Evolutionary conservation across 1,284 basidiomycete species (phyloP).

Genomic region (Cryptococcus hybrid): DNA sequence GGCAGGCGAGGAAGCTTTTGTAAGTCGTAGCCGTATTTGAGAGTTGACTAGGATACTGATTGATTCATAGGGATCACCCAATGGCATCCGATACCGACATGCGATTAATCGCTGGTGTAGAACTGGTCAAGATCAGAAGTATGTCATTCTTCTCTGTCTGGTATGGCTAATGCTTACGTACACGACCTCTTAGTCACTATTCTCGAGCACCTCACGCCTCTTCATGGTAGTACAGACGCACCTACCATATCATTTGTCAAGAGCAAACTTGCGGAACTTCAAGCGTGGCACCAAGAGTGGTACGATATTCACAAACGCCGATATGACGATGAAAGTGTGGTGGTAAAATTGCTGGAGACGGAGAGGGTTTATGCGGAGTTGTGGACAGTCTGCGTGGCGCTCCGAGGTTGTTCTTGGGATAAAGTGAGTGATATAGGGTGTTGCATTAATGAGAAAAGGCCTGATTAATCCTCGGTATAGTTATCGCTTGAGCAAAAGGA

Average conservation of each 20-base stretch:
- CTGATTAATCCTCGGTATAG: slow-evolving; percentile 11
- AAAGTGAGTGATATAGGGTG: slow-evolving; percentile 61
- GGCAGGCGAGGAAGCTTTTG: slow-evolving; percentile 75
- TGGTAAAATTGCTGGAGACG: slow-evolving; percentile 79
- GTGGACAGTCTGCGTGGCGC: slow-evolving; percentile 88
- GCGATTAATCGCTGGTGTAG: slow-evolving; percentile 78
- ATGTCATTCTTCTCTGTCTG: neutral
- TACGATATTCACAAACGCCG: slow-evolving; percentile 70
- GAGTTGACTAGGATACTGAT: neutral
- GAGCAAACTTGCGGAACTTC: slow-evolving; percentile 69
- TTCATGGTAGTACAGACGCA: slow-evolving; percentile 82
- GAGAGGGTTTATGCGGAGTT: slow-evolving; percentile 89
- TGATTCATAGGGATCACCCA: slow-evolving; percentile 58
- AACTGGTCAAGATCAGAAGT: slow-evolving; percentile 72
- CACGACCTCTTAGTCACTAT: slow-evolving; percentile 50
- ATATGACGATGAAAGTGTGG: slow-evolving; percentile 70
- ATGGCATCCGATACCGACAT: slow-evolving; percentile 85
- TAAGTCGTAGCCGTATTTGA: slow-evolving; percentile 14
- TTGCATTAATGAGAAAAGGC: neutral
- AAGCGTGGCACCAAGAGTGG: slow-evolving; percentile 80
- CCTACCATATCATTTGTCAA: slow-evolving; percentile 81
- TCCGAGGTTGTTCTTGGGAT: slow-evolving; percentile 87
- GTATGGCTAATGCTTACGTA: neutral
- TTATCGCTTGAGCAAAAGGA: slow-evolving; percentile 80
- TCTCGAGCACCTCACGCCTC: slow-evolving; percentile 78